These are phyloP conservation scores for Cruciata laevipes DNA, from an alignment of 257 asterid species.

Conservation along the genomic window DNA sequence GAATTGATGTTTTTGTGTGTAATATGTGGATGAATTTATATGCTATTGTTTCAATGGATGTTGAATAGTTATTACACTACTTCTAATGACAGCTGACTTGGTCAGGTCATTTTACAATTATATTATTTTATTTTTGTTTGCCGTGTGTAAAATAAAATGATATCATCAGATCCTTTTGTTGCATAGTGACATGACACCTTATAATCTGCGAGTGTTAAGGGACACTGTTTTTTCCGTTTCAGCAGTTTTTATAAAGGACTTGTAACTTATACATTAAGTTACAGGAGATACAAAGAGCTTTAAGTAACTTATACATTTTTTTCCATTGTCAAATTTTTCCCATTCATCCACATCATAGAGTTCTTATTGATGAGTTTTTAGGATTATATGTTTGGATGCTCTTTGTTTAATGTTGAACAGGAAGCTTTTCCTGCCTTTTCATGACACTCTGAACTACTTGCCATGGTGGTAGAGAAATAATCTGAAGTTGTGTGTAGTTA, in stretches of 20 bases:
- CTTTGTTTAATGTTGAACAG: background rate
- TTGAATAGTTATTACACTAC: too few relatives aligned
- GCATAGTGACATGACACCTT: background rate
- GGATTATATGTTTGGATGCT: background rate
- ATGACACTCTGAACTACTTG: background rate
- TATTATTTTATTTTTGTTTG: background rate
- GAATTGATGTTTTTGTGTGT: background rate
- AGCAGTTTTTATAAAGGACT: too few relatives aligned
- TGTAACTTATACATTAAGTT: too few relatives aligned
- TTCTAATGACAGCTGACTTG: background rate
- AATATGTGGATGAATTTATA: background rate
- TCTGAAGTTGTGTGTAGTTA: background rate
- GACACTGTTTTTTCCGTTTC: too few relatives aligned
- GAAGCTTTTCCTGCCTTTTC: background rate
- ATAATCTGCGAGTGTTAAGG: background rate
- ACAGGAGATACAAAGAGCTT: background rate
- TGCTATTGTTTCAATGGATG: background rate
- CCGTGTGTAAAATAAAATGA: background rate
- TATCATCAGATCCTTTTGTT: background rate
- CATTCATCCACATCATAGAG: too few relatives aligned
- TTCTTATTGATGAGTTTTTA: too few relatives aligned
- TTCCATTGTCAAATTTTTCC: background rate
- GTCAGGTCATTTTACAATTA: background rate
- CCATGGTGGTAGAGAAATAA: background rate
- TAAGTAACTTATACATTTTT: background rate